Evolutionary conservation across 2,329 filamentous ascomycete species (phyloP).

Genomic region (Trichophyton verrucosum): DNA sequence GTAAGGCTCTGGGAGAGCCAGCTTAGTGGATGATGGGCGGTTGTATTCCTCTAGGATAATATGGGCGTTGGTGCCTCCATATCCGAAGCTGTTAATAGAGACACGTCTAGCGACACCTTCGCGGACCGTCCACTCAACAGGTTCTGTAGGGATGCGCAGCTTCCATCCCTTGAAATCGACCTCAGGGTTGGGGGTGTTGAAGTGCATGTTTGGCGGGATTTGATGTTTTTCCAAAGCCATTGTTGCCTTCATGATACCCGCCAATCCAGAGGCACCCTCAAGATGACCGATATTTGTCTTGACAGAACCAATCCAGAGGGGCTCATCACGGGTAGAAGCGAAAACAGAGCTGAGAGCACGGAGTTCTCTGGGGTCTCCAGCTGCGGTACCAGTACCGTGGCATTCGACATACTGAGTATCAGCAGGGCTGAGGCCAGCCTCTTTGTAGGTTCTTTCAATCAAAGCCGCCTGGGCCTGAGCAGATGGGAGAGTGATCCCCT

Average conservation of each 20-base stretch:
- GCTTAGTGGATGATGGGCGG: conserved; percentile 1
- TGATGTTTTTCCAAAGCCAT: conserved; percentile 17
- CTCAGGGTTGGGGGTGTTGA: conserved; percentile 13
- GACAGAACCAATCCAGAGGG: conserved; percentile 18
- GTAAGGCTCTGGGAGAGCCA: not conserved
- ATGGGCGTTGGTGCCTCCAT: conserved; percentile 12
- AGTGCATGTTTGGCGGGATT: conserved; percentile 21
- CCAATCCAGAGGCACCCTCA: conserved; percentile 19
- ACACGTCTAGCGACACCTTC: conserved; percentile 10
- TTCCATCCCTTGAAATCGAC: conserved; percentile 13
- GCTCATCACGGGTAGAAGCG: conserved; percentile 1
- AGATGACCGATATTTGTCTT: conserved; percentile 21
- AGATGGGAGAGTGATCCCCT: conserved; percentile 30
- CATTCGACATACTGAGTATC: conserved; percentile 26
- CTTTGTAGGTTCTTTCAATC: conserved; percentile 17
- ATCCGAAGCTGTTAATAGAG: conserved; percentile 17
- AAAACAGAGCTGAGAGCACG: conserved; percentile 13
- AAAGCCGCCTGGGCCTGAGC: conserved; percentile 22
- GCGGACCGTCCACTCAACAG: conserved; percentile 4
- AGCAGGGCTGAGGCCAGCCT: conserved; percentile 21
- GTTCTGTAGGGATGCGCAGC: conserved; percentile 15
- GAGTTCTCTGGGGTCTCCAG: conserved; percentile 19
- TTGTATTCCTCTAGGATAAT: conserved; percentile 11
- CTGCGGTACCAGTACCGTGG: conserved; percentile 30
- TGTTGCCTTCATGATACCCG: conserved; percentile 18